Evolutionary conservation across 2,329 filamentous ascomycete genomes (phyloP).

Genomic region (Periconia sp.): DNA sequence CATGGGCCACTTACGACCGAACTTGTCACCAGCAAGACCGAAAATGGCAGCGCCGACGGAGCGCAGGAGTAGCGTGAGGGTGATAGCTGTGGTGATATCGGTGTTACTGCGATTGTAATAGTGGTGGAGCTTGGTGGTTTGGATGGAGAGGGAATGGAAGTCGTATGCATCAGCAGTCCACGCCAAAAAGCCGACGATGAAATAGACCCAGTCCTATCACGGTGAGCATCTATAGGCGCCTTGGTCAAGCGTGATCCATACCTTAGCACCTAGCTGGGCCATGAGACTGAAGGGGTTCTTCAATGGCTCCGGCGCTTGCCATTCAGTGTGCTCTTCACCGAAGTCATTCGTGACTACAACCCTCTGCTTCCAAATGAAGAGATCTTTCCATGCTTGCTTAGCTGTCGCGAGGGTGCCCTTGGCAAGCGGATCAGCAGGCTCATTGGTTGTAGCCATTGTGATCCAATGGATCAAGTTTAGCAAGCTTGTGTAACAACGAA

Average conservation of each 20-base stretch:
- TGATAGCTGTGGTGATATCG: slow-evolving; percentile 76
- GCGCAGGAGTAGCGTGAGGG: slow-evolving; percentile 74
- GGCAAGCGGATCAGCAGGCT: slow-evolving; percentile 70
- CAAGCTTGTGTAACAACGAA: too few relatives aligned
- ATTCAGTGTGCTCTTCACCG: slow-evolving; percentile 71
- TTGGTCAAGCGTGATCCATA: too few relatives aligned
- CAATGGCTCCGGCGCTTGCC: slow-evolving; percentile 70
- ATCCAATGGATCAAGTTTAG: too few relatives aligned
- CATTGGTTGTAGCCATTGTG: slow-evolving; percentile 42
- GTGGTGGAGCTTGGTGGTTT: slow-evolving; percentile 71
- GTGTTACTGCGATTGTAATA: slow-evolving; percentile 68
- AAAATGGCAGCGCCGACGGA: slow-evolving; percentile 78
- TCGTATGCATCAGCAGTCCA: slow-evolving; percentile 87
- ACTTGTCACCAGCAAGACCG: slow-evolving; percentile 78
- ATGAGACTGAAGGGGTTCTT: slow-evolving; percentile 74
- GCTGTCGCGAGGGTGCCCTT: slow-evolving; percentile 69
- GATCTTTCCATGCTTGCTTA: slow-evolving; percentile 67
- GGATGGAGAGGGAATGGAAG: slow-evolving; percentile 81
- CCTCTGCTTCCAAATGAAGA: slow-evolving; percentile 77
- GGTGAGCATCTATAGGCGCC: too few relatives aligned
- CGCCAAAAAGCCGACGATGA: slow-evolving; percentile 74
- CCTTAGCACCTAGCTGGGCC: slow-evolving; percentile 65
- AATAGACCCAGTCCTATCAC: too few relatives aligned
- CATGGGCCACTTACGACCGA: slow-evolving; percentile 84
- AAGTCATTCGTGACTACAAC: slow-evolving; percentile 69